Conservation (phyloP, 2,329 filamentous ascomycete genomes). For the Neopestalotiopsis clavispora region DNA sequence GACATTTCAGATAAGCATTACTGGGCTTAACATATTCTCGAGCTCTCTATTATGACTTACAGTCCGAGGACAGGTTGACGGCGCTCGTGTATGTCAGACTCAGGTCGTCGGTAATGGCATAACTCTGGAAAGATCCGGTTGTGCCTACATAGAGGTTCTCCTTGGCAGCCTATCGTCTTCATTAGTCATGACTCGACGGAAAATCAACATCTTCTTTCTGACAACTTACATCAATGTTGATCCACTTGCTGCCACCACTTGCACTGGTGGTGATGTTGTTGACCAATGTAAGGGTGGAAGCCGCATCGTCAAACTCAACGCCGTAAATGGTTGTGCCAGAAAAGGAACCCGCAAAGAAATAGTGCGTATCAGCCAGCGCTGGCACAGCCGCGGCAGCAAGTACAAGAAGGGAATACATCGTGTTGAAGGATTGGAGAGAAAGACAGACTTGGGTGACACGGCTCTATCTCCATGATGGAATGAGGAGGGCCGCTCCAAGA, state of each 20-base stretch:
- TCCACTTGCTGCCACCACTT: conserved; percentile 24
- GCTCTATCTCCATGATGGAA: neutral
- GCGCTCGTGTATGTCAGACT: conserved; percentile 23
- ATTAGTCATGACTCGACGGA: neutral
- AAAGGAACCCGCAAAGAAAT: conserved; percentile 25
- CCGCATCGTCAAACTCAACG: conserved; percentile 37
- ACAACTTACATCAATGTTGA: conserved; percentile 28
- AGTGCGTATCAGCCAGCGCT: conserved; percentile 17
- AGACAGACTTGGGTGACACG: neutral
- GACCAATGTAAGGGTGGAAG: conserved; percentile 26
- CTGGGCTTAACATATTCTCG: neutral
- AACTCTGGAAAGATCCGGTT: conserved; percentile 25
- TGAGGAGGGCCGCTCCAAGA: neutral
- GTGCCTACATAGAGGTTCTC: conserved; percentile 27
- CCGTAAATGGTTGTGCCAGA: conserved; percentile 20
- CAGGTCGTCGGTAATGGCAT: conserved; percentile 23
- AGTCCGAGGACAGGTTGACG: conserved; percentile 21
- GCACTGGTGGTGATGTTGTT: conserved; percentile 27
- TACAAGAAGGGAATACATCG: neutral
- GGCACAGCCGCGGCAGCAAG: conserved; percentile 3
- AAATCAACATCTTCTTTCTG: neutral
- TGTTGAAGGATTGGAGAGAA: neutral
- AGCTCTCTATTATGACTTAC: conserved; percentile 8
- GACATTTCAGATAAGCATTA: neutral
- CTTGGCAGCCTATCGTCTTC: neutral